Evolutionary conservation across 345 rosid genomes (phyloP).

Genomic region (Sisymbrium irio): DNA sequence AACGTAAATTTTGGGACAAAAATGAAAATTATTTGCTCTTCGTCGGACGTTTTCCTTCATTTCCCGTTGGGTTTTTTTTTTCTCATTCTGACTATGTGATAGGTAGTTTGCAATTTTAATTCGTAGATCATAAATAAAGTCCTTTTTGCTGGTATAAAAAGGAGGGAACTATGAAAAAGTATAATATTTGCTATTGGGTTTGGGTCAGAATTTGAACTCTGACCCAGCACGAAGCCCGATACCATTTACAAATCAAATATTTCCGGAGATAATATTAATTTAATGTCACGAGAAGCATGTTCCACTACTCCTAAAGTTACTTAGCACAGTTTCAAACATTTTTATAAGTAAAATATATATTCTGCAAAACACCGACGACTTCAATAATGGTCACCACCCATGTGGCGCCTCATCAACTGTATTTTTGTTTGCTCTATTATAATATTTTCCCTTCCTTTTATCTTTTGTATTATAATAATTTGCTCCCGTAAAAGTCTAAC

Average conservation of each 20-base stretch:
- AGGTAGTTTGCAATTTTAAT: not conserved
- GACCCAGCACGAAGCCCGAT: not conserved
- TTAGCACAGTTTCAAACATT: conserved; percentile 1
- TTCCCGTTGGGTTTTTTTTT: not conserved
- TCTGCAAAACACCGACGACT: conserved; percentile 18
- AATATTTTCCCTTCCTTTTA: not conserved
- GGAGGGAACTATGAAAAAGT: too few relatives aligned
- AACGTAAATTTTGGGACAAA: conserved; percentile 20
- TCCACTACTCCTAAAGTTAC: conserved; percentile 15
- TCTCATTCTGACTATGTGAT: not conserved
- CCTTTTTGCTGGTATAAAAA: too few relatives aligned
- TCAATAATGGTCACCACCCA: conserved; percentile 24
- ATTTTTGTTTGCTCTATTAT: not conserved
- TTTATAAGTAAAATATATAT: not conserved
- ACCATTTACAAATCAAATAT: not conserved
- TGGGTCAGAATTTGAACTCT: not conserved
- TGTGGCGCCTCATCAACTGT: conserved; percentile 27
- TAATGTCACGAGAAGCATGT: conserved; percentile 32
- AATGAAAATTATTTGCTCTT: not conserved
- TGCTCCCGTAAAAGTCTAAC: conserved; percentile 9
- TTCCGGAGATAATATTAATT: not conserved
- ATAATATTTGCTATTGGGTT: too few relatives aligned
- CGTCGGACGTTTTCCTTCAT: not conserved
- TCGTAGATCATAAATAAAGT: not conserved
- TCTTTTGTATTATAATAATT: not conserved